phyloP scores from a whole-genome alignment of 164 flowering plant genomes.

The Akebia trifoliata region DNA sequence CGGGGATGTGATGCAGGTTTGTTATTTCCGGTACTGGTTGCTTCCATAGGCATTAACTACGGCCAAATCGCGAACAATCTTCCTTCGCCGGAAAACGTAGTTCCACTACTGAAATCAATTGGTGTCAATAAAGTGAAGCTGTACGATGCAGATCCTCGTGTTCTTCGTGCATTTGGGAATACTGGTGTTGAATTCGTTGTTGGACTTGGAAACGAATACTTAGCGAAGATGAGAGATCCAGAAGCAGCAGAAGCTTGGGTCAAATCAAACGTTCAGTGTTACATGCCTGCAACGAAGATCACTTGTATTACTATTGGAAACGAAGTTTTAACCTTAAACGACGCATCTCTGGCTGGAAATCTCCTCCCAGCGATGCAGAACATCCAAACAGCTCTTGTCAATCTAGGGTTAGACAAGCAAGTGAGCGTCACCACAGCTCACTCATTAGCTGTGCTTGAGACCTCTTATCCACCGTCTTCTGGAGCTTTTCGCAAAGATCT shows the following conservation, averaged over 20 bases:
- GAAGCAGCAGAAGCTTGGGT: slow-evolving; percentile 36
- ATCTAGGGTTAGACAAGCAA: slow-evolving; percentile 43
- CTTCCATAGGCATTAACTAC: slow-evolving; percentile 30
- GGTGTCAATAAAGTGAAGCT: slow-evolving; percentile 32
- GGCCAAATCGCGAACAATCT: slow-evolving; percentile 37
- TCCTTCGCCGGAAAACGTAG: slow-evolving; percentile 24
- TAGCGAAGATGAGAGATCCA: slow-evolving; percentile 29
- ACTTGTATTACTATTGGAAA: slow-evolving; percentile 45
- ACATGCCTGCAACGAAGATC: slow-evolving; percentile 46
- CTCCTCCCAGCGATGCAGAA: slow-evolving; percentile 66
- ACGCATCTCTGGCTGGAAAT: slow-evolving; percentile 28
- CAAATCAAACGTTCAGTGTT: slow-evolving; percentile 33
- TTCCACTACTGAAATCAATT: slow-evolving; percentile 23
- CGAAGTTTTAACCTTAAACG: slow-evolving; percentile 45
- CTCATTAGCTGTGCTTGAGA: slow-evolving; percentile 45
- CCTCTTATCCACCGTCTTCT: slow-evolving; percentile 72
- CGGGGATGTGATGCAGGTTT: too few relatives aligned
- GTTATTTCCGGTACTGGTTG: neutral
- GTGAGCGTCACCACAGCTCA: slow-evolving; percentile 69
- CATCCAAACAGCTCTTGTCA: slow-evolving; percentile 49
- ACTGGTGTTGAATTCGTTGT: slow-evolving; percentile 41
- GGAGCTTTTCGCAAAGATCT: slow-evolving; percentile 58
- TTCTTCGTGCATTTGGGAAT: slow-evolving; percentile 39
- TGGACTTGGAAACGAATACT: slow-evolving; percentile 36
- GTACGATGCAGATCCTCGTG: slow-evolving; percentile 30